Evolutionary conservation across 148 eudicot genomes (phyloP).

Genomic region (Chenopodium quinoa): DNA sequence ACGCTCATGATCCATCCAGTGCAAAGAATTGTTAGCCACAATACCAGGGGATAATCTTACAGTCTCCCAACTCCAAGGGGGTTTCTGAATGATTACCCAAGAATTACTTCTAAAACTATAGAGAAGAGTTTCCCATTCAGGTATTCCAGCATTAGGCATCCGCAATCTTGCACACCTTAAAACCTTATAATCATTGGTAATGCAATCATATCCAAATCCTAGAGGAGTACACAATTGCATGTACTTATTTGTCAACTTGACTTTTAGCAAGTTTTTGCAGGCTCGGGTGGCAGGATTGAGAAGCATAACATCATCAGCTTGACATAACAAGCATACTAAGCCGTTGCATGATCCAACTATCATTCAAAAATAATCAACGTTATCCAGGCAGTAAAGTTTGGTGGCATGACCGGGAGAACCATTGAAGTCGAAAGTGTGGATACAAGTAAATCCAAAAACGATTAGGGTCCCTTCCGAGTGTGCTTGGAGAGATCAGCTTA

Average conservation of each 20-base stretch:
- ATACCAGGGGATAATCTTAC: not conserved
- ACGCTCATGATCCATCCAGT: not conserved
- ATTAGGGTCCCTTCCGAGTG: not conserved
- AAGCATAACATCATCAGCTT: not conserved
- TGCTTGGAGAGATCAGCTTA: not conserved
- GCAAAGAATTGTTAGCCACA: not conserved
- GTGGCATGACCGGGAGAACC: not conserved
- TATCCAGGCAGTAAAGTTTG: not conserved
- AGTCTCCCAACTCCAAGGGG: not conserved
- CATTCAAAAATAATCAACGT: too few species aligned
- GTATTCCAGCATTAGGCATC: not conserved
- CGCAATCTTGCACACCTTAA: not conserved
- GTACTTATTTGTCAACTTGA: too few species aligned
- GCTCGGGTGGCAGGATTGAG: conserved; percentile 1
- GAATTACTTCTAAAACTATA: not conserved
- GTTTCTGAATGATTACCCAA: not conserved
- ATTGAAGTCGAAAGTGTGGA: not conserved
- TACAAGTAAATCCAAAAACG: not conserved
- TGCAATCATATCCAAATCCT: not conserved
- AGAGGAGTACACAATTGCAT: too few species aligned
- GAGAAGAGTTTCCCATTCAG: not conserved
- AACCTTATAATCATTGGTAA: conserved; percentile 5
- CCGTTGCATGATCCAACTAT: not conserved
- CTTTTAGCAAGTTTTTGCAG: not conserved
- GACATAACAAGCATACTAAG: not conserved